These are phyloP conservation scores for Hirschfeldia incana DNA, from an alignment of 345 rosid species.

Conservation along the genomic window DNA sequence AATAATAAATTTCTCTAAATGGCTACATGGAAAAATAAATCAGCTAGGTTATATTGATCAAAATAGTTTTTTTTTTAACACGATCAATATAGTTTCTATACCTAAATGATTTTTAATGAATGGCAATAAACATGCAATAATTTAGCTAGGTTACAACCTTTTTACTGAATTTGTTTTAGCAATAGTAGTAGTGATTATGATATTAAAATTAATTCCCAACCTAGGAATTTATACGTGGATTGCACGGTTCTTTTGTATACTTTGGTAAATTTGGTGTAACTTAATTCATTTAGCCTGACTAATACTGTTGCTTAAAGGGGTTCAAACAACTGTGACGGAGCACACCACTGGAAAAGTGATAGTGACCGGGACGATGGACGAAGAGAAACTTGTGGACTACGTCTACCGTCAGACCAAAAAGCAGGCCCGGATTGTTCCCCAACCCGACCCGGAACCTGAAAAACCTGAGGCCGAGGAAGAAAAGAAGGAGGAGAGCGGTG, in stretches of 20 bases:
- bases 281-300: background rate
- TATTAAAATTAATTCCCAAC: background rate
- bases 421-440: slow-evolving; percentile 79
- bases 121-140: background rate
- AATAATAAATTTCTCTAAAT: background rate
- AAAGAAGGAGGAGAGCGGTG: slow-evolving; percentile 50
- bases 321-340: slow-evolving; percentile 75
- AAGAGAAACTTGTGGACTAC: slow-evolving; percentile 77
- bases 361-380: slow-evolving; percentile 92
- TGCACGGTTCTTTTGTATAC: background rate
- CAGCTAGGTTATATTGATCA: background rate
- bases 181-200: background rate
- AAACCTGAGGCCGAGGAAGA: slow-evolving; percentile 44
- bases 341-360: slow-evolving; percentile 66
- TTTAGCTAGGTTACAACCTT: too few species aligned
- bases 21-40: background rate
- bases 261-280: background rate
- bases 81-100: too few species aligned
- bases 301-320: slow-evolving; percentile 49
- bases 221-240: background rate
- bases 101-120: background rate
- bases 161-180: background rate
- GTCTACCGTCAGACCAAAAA: slow-evolving; percentile 79
- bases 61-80: background rate
- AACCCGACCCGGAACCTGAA: slow-evolving; percentile 59